Base-by-base conservation (phyloP, 257 asterid genomes). In the Solanum verrucosum region DNA sequence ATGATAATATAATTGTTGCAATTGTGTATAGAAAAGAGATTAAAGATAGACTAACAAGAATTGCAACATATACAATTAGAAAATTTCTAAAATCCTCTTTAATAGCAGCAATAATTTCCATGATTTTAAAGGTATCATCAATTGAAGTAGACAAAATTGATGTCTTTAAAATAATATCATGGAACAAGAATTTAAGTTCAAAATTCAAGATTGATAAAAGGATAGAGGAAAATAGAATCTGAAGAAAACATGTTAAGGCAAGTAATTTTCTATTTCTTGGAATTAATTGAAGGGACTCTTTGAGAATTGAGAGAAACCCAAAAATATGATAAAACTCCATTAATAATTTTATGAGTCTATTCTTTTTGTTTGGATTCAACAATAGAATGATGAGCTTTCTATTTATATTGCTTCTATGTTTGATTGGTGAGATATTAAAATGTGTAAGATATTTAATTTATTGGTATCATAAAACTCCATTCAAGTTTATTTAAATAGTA, bases 271-370 rank as follows among this genome's bases (percentile, higher is more conserved):
- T 82, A 87, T 91, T 91, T 90, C 46, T 84, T 31, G 72, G 83
- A 25, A 90, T 63, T n/a, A 92, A 35, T 86, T 89, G 89, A 65
- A 89, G 12, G 65, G 92, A 85, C 6, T 91, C 92, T n/a, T 89
- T 87, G 18, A 92, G 71, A 70, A 89, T 87, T 25, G 73, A 16
- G 21, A 86, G 15, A 46, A 90, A 87, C 37, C 81, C 52, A 77
- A 92, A 83, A 52, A 84, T 60, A 21, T 85, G 21, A 72, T 89
- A 60, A 35, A 84, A 79, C 16, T 88, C 59, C 20, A 59, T 73
- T 23, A 12, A 16, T 16, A 6, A 13, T 1, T 78, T 78, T 78
- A 20, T 8, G 84, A 40, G 84, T n/a, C n/a, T 38, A 52, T 40
- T 23, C 1, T 38, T n/a, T 78, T n/a, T 40, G 18, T 12, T 7